These are phyloP conservation scores for Umbelopsis vinacea DNA, from an alignment of 192 early-diverging fungal genomes.

Conservation along the genomic window DNA sequence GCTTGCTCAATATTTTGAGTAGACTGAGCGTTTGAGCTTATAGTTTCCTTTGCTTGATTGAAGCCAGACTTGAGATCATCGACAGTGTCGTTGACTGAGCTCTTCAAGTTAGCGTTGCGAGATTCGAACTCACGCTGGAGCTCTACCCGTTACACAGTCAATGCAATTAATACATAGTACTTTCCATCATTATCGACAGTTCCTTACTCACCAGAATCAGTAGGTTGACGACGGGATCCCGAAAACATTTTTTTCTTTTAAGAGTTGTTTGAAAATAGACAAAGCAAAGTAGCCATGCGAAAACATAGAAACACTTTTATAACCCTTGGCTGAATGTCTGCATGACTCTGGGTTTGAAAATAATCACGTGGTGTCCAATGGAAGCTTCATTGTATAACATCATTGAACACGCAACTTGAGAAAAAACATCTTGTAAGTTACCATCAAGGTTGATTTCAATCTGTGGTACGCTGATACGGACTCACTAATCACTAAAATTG, in stretches of 20 bases:
- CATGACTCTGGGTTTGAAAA: conserved; percentile 8
- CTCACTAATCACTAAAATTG: no score
- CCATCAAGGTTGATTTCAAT: no score
- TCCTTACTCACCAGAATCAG: conserved; percentile 16
- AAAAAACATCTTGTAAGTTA: neutral
- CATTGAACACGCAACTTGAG: neutral
- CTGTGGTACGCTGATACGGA: neutral
- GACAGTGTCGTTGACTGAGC: conserved; percentile 4
- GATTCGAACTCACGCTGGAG: neutral
- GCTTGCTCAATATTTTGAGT: neutral
- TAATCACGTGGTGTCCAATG: neutral
- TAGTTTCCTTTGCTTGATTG: neutral
- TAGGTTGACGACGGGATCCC: conserved; percentile 13
- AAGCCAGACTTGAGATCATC: conserved; percentile 10
- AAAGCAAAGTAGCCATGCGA: neutral
- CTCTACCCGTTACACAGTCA: neutral
- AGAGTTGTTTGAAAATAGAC: neutral
- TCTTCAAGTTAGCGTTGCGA: conserved; percentile 5
- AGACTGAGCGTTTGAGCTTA: neutral
- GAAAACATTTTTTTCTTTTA: conserved; percentile 6
- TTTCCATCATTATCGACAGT: neutral
- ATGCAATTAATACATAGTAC: neutral
- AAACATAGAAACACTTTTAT: neutral
- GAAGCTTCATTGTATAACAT: neutral
- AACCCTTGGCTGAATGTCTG: conserved; percentile 7